Percentiles rank a stretch among this genome's conserved stretches.
Conservation (phyloP, 1,284 basidiomycete species). For the Tremellales sp. region DNA sequence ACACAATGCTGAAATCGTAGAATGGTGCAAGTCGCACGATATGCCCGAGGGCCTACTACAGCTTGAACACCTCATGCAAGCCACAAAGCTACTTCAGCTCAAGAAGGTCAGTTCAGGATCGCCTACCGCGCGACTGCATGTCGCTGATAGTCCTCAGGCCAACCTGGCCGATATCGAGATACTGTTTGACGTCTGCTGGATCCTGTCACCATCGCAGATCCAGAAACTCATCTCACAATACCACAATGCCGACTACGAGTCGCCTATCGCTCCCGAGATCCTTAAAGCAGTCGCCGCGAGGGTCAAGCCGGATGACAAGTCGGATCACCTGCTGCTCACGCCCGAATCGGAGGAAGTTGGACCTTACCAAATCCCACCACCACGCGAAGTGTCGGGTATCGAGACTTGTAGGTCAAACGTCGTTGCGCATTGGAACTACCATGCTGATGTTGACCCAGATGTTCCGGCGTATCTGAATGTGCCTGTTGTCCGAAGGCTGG, state of each 20-base stretch:
- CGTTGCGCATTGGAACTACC: neutral
- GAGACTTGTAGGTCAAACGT: conserved; percentile 44
- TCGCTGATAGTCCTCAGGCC: conserved; percentile 54
- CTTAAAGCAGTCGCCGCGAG: conserved; percentile 91
- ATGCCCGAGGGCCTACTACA: conserved; percentile 99
- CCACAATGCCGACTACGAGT: conserved; percentile 89
- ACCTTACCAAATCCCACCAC: conserved; percentile 52
- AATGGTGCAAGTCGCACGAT: conserved; percentile 92
- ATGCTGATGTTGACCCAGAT: conserved; percentile 19
- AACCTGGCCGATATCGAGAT: conserved; percentile 94
- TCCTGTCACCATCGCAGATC: conserved; percentile 98
- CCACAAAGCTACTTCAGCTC: conserved; percentile 94
- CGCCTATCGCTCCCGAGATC: conserved; percentile 93
- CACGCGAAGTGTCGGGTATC: conserved; percentile 44
- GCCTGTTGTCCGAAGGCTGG: conserved; percentile 35
- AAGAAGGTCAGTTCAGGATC: conserved; percentile 82
- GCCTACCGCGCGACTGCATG: no score
- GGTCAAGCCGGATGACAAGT: conserved; percentile 89
- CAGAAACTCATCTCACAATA: conserved; percentile 98
- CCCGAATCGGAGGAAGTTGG: conserved; percentile 95
- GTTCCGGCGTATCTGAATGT: conserved; percentile 40
- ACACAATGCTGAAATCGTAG: conserved; percentile 18
- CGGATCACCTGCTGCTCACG: conserved; percentile 87
- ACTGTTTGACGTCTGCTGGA: conserved; percentile 99
- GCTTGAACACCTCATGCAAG: conserved; percentile 98